These are phyloP conservation scores for Podaxis rugospora DNA, from an alignment of 768 basidiomycete genomes.

Conservation along the genomic window DNA sequence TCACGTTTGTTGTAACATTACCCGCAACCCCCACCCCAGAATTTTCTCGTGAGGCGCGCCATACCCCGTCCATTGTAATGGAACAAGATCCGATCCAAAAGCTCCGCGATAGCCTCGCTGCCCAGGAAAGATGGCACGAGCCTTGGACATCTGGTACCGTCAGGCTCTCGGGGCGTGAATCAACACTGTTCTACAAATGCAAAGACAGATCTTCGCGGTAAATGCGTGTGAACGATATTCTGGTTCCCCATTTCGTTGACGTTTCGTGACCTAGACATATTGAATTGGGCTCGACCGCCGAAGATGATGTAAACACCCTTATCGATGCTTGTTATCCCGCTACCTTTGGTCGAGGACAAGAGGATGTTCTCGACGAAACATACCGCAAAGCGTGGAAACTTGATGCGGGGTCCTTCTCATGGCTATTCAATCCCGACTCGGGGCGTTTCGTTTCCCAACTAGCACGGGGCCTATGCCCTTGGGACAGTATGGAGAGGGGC, in stretches of 20 bases:
- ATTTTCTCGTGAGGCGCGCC: neutral
- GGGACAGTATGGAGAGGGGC: slow-evolving; percentile 8
- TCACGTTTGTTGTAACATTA: neutral
- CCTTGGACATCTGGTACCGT: slow-evolving; percentile 3
- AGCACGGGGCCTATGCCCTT: slow-evolving; percentile 15
- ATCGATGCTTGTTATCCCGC: slow-evolving; percentile 19
- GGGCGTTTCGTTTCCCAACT: slow-evolving; percentile 3
- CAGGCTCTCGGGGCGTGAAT: neutral
- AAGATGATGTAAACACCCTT: slow-evolving; percentile 12
- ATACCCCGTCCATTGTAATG: neutral
- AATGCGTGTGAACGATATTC: neutral
- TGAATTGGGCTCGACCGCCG: neutral
- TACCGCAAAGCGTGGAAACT: slow-evolving; percentile 24
- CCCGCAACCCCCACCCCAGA: neutral
- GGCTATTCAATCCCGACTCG: slow-evolving; percentile 17
- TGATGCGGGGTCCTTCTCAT: slow-evolving; percentile 16
- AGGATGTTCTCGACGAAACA: slow-evolving; percentile 23
- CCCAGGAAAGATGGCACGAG: neutral
- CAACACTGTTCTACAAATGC: neutral
- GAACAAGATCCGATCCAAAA: neutral
- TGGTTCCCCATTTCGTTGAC: neutral
- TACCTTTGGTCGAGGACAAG: slow-evolving; percentile 19
- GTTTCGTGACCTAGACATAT: neutral
- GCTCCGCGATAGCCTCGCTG: neutral
- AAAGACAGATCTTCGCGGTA: neutral